These are phyloP conservation scores for Mortierella sp. DNA, from an alignment of 371 early-diverging fungal species.

Conservation along the genomic window DNA sequence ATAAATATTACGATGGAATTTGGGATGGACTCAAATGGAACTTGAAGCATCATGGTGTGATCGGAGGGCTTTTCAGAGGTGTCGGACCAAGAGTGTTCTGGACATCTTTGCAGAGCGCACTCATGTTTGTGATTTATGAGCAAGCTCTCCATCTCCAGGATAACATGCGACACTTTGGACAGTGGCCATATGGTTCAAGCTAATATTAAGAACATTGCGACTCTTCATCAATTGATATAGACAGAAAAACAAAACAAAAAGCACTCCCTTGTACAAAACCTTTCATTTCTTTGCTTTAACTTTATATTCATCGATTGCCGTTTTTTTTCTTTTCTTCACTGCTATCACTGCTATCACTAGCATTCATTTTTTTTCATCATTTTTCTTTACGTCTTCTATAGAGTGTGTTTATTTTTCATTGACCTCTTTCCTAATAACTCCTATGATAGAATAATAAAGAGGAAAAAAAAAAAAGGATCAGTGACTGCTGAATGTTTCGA, in stretches of 20 bases:
- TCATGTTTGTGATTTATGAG: constrained; percentile 80
- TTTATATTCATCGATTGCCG: background rate
- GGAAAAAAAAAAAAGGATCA: background rate
- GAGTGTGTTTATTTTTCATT: too few species aligned
- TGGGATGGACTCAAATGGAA: constrained; percentile 74
- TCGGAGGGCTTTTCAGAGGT: constrained; percentile 73
- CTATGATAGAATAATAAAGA: background rate
- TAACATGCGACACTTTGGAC: constrained; percentile 52
- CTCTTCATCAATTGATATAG: too few species aligned
- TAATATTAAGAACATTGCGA: too few species aligned
- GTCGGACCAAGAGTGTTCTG: constrained; percentile 76
- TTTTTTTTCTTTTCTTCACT: too few species aligned
- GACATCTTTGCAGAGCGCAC: constrained; percentile 76
- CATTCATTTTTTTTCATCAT: too few species aligned
- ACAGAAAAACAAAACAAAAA: too few species aligned
- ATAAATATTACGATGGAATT: constrained; percentile 74
- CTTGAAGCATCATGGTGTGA: constrained; percentile 68
- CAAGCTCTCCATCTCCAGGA: constrained; percentile 62
- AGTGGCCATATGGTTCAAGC: constrained; percentile 54
- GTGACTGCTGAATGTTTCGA: constrained; percentile 7
- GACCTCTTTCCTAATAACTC: background rate
- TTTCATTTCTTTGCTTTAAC: too few species aligned
- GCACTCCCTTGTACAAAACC: too few species aligned
- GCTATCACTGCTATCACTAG: too few species aligned
- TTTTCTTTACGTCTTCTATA: background rate